A percentile compares a stretch with the other conserved stretches of the same genome.
phyloP scores from a whole-genome alignment of 129 eudicot genomes.

The Helianthus tuberosus region DNA sequence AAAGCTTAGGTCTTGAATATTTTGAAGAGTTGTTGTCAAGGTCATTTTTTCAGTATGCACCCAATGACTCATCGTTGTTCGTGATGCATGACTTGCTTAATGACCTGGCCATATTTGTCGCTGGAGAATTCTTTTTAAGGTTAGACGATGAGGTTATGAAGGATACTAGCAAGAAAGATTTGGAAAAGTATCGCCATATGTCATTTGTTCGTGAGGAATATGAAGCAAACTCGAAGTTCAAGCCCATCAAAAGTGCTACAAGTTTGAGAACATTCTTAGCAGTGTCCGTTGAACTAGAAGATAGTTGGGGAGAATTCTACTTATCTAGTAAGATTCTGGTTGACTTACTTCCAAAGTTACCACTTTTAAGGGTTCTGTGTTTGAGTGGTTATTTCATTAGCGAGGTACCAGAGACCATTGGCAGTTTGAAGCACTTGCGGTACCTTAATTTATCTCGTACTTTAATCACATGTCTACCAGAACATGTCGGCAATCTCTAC shows the following conservation, averaged over 20 bases:
- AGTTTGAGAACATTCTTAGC: slow-evolving; percentile 17
- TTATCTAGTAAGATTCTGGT: not conserved
- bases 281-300: too few relatives aligned
- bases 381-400: not conserved
- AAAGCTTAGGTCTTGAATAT: slow-evolving; percentile 8
- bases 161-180: not conserved
- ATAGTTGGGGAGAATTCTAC: not conserved
- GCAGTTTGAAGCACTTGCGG: slow-evolving; percentile 16
- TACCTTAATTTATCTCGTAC: slow-evolving; percentile 19
- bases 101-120: slow-evolving; percentile 6
- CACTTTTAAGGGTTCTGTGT: not conserved
- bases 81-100: slow-evolving; percentile 5
- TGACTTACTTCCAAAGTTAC: not conserved
- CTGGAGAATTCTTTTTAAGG: slow-evolving; percentile 1
- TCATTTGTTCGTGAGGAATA: slow-evolving; percentile 5
- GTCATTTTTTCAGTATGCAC: slow-evolving; percentile 8
- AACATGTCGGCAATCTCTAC: not conserved
- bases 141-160: not conserved
- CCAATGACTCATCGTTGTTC: not conserved
- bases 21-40: slow-evolving; percentile 7
- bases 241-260: not conserved
- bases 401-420: not conserved
- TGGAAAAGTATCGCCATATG: not conserved
- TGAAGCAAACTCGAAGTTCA: not conserved
- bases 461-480: slow-evolving; percentile 6